phyloP scores from a whole-genome alignment of 2,329 filamentous ascomycete species.

The Elsinoe perseae region DNA sequence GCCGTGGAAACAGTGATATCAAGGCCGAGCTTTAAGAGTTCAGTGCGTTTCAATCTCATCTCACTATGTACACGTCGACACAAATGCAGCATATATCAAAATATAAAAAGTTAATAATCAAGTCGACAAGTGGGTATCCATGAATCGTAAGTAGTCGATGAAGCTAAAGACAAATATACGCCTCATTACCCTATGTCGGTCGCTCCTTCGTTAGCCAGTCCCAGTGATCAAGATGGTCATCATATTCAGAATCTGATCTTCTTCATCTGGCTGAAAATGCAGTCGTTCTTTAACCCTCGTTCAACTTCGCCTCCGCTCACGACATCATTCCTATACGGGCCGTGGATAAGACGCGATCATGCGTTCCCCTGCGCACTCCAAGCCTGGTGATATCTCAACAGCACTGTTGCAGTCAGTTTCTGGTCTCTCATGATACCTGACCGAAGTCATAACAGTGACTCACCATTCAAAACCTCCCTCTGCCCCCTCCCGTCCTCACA shows the following conservation, averaged over 20 bases:
- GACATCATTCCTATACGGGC: too few relatives aligned
- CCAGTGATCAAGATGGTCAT: neutral
- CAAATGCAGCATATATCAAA: neutral
- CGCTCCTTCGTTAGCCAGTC: neutral
- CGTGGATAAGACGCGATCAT: too few relatives aligned
- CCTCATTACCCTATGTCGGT: neutral
- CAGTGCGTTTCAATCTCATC: neutral
- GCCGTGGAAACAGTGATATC: too few relatives aligned
- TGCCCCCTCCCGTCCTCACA: constrained; percentile 15
- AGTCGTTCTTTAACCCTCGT: too few relatives aligned
- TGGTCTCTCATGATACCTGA: neutral
- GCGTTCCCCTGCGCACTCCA: neutral
- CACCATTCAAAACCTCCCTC: constrained; percentile 10
- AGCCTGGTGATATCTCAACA: constrained; percentile 9
- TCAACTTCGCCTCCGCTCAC: neutral
- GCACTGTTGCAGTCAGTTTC: neutral
- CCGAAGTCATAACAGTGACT: neutral
- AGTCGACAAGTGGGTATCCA: constrained; percentile 4
- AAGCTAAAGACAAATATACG: neutral
- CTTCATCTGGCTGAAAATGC: too few relatives aligned
- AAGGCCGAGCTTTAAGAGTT: too few relatives aligned
- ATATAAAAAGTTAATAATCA: neutral
- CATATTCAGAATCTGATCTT: neutral
- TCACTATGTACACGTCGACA: neutral
- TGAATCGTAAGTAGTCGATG: constrained; percentile 3